Conservation (phyloP, 73 alveolate species). For the Breviolum minutum region DNA sequence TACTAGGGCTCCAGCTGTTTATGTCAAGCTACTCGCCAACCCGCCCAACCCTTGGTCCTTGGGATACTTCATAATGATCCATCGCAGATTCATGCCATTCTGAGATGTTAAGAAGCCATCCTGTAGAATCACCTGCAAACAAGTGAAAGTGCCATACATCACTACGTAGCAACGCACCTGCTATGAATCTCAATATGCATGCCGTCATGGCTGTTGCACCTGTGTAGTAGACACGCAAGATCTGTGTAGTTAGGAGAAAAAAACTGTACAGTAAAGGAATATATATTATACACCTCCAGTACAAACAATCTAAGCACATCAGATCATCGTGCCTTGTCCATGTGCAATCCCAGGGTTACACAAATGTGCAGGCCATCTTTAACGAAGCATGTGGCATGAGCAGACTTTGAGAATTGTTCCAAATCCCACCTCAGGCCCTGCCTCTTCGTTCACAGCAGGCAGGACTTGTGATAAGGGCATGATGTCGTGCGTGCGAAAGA, state of each 20-base stretch:
- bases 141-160: too few species aligned
- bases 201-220: not conserved
- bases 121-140: constrained; percentile 56
- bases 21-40: not conserved
- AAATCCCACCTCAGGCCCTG: not conserved
- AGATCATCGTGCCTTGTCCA: too few species aligned
- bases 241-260: too few species aligned
- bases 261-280: too few species aligned
- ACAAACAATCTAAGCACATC: too few species aligned
- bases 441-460: constrained; percentile 90
- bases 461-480: constrained; percentile 79
- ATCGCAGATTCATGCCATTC: constrained; percentile 62
- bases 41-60: constrained; percentile 39
- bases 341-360: not conserved
- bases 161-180: too few species aligned
- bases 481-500: constrained; percentile 93
- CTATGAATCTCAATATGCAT: too few species aligned
- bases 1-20: not conserved
- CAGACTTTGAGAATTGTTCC: not conserved
- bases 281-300: too few species aligned
- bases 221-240: not conserved
- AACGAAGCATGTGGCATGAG: not conserved
- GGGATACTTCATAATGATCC: constrained; percentile 90
- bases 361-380: not conserved
- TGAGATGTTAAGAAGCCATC: constrained; percentile 37